Base-by-base conservation (phyloP, 2,329 filamentous ascomycete species). In the Apiospora hydei region DNA sequence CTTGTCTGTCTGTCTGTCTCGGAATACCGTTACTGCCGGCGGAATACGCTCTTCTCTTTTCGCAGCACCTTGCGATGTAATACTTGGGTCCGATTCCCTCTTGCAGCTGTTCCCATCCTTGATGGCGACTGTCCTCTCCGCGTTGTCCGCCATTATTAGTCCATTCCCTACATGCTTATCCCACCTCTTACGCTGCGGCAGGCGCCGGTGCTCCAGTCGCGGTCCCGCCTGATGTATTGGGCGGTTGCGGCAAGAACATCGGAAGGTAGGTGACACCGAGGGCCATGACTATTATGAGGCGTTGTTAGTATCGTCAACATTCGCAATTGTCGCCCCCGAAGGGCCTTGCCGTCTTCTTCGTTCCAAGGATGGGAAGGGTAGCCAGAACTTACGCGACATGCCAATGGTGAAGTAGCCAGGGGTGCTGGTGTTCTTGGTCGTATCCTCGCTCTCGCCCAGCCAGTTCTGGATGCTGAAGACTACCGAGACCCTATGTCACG, bases 401-500 rank as follows among this genome's bases (percentile, higher is more conserved):
- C 91, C 88, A 71, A 96, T 90, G 71, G 91, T 91, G 83, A 96
- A 92, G 78, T 87, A 86, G 21, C 86, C 89, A 2, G 95, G 94
- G 6, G 94, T 95, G 66, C 87, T 84, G 38, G 89, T 84, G 72
- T 84, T 91, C 81, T 90, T 91, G 83, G 86, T 88, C 72, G 89
- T 82, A 72, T 92, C 90, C 77, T 91, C 88, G 77, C 91, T 92
- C 87, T 95, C 93, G 75, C 91, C 91, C 67, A 95, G 88, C 93
- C 93, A 96, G 81, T 86, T 91, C 85, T 95, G 92, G 71, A 94
- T 82, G 75, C 92, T 89, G 81, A 94, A 92, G 73, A 94, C 88
- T 46, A 95, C 90, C 53, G 93, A 89, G 14, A 90, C 90, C 93
- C 91, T 93, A 76, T 24, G 73, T 75, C 73, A 34, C 13, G 53